These are phyloP conservation scores for Acacia concinna DNA, from an alignment of 331 rosid species.

Conservation along the genomic window DNA sequence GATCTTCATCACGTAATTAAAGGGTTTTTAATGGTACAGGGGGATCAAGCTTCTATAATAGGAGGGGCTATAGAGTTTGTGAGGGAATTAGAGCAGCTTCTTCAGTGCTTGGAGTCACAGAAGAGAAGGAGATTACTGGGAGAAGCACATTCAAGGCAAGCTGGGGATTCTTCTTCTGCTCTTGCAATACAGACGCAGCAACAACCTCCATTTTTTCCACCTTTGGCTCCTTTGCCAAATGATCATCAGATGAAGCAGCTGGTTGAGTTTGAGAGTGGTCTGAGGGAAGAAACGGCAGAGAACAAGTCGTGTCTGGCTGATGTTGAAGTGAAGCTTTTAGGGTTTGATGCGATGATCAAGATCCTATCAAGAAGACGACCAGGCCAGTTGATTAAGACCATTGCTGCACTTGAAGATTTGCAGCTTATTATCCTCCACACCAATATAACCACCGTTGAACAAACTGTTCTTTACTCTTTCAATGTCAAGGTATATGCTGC, in stretches of 20 bases:
- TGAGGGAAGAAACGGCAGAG: conserved; percentile 79
- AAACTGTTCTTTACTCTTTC: conserved; percentile 92
- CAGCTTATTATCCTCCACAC: conserved; percentile 90
- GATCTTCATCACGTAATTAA: neutral
- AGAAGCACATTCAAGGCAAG: conserved; percentile 57
- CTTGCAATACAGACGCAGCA: conserved; percentile 26
- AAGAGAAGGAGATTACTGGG: conserved; percentile 80
- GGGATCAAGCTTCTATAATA: conserved; percentile 96
- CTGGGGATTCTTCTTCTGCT: conserved; percentile 38
- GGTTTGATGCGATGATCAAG: conserved; percentile 91
- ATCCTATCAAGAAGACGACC: conserved; percentile 85
- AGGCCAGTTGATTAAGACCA: conserved; percentile 82
- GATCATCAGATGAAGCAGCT: conserved; percentile 56
- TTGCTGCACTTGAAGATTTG: conserved; percentile 92
- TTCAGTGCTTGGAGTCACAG: conserved; percentile 91
- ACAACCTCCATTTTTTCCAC: conserved; percentile 52
- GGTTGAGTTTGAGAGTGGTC: conserved; percentile 60
- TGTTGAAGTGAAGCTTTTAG: conserved; percentile 89
- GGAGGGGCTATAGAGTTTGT: conserved; percentile 98
- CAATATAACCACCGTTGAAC: conserved; percentile 93
- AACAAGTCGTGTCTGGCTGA: conserved; percentile 91
- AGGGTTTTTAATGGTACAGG: conserved; percentile 38
- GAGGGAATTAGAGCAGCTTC: conserved; percentile 91
- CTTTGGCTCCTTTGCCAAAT: conserved; percentile 41
- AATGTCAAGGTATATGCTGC: conserved; percentile 68